Base-by-base conservation (phyloP, 345 rosid species). In the Diplotaxis tenuifolia region DNA sequence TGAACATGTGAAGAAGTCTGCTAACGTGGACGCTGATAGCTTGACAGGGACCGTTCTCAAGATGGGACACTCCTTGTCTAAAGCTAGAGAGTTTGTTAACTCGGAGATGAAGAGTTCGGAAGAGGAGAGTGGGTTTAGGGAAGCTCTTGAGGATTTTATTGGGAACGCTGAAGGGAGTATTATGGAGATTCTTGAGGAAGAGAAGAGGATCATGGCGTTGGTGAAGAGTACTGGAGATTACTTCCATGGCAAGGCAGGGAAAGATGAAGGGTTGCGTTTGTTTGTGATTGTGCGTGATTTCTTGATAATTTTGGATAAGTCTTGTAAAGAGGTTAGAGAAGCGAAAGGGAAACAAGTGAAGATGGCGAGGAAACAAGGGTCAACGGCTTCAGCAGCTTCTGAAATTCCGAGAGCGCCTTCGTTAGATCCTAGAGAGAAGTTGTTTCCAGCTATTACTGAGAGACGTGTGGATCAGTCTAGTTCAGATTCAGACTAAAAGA, bases 161-260 rank as follows among this genome's bases (percentile, higher is more conserved):
- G 85, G 85, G 82, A 86, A 78, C 40, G 96, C 97, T 2, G 97
- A 87, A 81, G 82, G 68, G 25, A 89, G 86, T 45, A 73, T 90
- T 74, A 81, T 67, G 82, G 64, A 79, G n/a, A 72, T 92, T 79
- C 82, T 84, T 29, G 88, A 71, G 62, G 98, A 96, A 82, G 99
- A 96, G 75, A 89, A 87, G 89, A 90, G 87, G 75, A 89, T 96
- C 62, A 84, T 86, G 89, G 83, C 85, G 62, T 53, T 96, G 67
- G 97, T 92, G 86, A 96, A 90, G 84, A 87, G 86, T 75, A 86
- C 98, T 14, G 97, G 96, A 1, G 97, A 96, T 71, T 96, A 96
- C 71, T 96, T 92, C 86, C 98, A 96, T 76, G 99, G 99, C 31
- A 96, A 96, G 61, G 80, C 97, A 1, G 94, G 92, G 49, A 92